phyloP scores from a whole-genome alignment of 768 basidiomycete genomes.

The Podaxis sp. region DNA sequence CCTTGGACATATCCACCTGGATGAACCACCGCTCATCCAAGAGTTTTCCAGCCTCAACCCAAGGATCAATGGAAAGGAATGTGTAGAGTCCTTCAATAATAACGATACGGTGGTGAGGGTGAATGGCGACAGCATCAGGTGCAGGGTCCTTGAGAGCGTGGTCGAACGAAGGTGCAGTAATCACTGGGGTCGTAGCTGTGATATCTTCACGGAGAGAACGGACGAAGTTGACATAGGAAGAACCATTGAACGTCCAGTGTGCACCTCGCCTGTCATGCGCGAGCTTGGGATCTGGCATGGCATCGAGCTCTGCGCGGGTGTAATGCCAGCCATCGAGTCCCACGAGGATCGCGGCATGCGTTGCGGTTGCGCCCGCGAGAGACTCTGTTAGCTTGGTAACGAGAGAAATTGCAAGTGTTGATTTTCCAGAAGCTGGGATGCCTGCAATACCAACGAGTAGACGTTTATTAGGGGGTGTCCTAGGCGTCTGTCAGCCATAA shows the following conservation, averaged over 20 bases:
- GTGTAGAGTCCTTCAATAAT: conserved; percentile 91
- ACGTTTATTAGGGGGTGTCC: conserved; percentile 38
- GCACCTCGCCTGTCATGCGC: conserved; percentile 82
- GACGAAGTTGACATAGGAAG: conserved; percentile 70
- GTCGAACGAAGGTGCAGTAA: conserved; percentile 81
- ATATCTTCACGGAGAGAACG: conserved; percentile 41
- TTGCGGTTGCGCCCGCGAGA: conserved; percentile 20
- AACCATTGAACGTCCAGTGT: conserved; percentile 89
- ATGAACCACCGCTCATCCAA: conserved; percentile 84
- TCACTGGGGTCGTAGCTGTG: conserved; percentile 20
- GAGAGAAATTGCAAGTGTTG: conserved; percentile 65
- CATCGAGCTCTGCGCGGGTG: conserved; percentile 73
- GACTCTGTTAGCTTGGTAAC: conserved; percentile 50
- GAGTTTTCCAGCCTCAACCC: conserved; percentile 60
- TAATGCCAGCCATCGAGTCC: conserved; percentile 94
- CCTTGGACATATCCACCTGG: conserved; percentile 52
- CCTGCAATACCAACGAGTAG: conserved; percentile 74
- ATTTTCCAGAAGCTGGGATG: conserved; percentile 87
- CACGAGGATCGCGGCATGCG: conserved; percentile 56
- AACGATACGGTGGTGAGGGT: conserved; percentile 69
- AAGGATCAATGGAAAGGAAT: conserved; percentile 69
- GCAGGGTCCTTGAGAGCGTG: conserved; percentile 87
- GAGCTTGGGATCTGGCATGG: conserved; percentile 69
- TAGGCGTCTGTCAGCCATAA: conserved; percentile 19
- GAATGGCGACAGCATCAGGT: conserved; percentile 54